Conservation (phyloP, 768 basidiomycete species). For the Polyporus arcularius region DNA sequence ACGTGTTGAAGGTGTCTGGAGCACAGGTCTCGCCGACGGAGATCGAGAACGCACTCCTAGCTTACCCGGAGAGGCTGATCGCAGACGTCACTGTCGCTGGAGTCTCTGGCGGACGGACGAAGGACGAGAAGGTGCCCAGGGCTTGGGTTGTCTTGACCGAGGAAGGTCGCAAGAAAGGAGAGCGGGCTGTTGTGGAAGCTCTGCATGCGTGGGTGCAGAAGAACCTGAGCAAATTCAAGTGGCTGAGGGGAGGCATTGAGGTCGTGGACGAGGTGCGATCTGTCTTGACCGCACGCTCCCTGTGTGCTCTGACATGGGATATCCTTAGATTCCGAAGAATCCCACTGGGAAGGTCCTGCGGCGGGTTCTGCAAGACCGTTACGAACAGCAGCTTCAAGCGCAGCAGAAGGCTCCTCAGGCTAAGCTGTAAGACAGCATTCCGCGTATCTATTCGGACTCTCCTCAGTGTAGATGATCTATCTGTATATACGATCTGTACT, state of each 20-base stretch:
- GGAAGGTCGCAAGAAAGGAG: conserved; percentile 52
- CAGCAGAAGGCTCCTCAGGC: not conserved
- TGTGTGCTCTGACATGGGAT: not conserved
- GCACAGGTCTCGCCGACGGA: conserved; percentile 80
- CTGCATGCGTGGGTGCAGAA: conserved; percentile 63
- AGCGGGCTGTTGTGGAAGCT: conserved; percentile 38
- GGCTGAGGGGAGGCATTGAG: conserved; percentile 72
- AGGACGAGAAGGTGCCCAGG: conserved; percentile 72
- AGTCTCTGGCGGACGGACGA: conserved; percentile 67
- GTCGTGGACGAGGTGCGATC: conserved; percentile 58
- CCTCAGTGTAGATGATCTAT: not conserved
- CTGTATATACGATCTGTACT: not conserved
- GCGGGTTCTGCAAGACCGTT: conserved; percentile 57
- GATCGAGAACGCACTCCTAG: conserved; percentile 66
- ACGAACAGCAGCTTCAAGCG: conserved; percentile 38
- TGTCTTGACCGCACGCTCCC: not conserved
- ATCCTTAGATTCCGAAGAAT: conserved; percentile 64
- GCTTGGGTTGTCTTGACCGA: conserved; percentile 77
- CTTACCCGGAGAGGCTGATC: conserved; percentile 62
- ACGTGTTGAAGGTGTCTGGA: conserved; percentile 80
- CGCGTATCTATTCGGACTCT: not conserved
- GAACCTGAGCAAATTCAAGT: conserved; percentile 74
- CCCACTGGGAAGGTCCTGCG: conserved; percentile 75
- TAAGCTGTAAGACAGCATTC: conserved; percentile 15
- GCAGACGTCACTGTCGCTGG: conserved; percentile 72